Percentiles rank a stretch among this genome's conserved stretches.
Evolutionary conservation across 176 grass and related monocot genomes (phyloP).

Genomic region (Areca catechu): DNA sequence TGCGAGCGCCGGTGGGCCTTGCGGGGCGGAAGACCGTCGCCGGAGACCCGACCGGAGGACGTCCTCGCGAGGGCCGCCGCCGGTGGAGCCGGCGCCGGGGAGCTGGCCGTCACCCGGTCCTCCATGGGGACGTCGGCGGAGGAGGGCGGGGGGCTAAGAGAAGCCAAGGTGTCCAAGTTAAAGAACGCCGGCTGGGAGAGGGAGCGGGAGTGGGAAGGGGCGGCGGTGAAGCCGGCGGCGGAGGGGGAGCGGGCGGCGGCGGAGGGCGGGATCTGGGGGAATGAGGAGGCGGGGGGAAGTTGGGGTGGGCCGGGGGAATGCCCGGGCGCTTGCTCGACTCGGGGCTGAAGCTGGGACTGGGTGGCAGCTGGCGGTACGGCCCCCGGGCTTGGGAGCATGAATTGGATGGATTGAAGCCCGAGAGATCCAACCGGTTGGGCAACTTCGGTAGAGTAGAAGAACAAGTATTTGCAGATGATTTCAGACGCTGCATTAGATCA

Average conservation of each 20-base stretch:
- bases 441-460: too few species aligned
- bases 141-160: constrained; percentile 38
- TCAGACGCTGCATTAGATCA: too few species aligned
- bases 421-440: too few species aligned
- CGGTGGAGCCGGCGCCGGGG: constrained; percentile 33
- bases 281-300: constrained; percentile 35
- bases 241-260: neutral
- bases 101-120: neutral
- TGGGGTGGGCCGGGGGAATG: constrained; percentile 39
- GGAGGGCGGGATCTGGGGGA: constrained; percentile 43
- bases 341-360: constrained; percentile 30
- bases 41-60: neutral
- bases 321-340: constrained; percentile 33
- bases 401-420: neutral
- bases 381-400: neutral
- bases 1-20: constrained; percentile 61
- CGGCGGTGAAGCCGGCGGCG: constrained; percentile 21
- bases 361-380: neutral
- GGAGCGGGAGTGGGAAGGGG: constrained; percentile 60
- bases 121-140: constrained; percentile 1
- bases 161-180: constrained; percentile 59
- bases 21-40: constrained; percentile 37
- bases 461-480: too few species aligned
- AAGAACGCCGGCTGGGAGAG: constrained; percentile 72
- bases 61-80: neutral